Evolutionary conservation across 73 alveolate species (phyloP), one percentile per base, ranked within the genome.

Genomic region (Tetrahymena thermophila): DNA sequence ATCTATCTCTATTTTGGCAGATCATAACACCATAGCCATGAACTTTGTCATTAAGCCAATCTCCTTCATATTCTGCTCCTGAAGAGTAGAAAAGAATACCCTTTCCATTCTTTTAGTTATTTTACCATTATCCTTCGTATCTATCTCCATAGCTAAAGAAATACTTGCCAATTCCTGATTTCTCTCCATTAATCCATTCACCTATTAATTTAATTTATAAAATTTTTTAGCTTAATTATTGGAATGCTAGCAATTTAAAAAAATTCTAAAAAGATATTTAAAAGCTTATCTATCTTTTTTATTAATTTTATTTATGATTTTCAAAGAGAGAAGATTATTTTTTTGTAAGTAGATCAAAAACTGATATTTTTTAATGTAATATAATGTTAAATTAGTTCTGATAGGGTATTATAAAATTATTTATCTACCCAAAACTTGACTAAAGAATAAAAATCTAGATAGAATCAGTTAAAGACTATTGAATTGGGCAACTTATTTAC

Each of bases 1-100:
- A 98, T 50, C 94, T 84, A 55, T 96, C 99, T 40, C 99, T 98
- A 97, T 97, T 96, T 50, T 96, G 43, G 85, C 93, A 96, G 56
- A 94, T 93, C 93, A 95, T 93, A 23, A 98, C 89, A 31, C 98
- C 99, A 42, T 50, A 95, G 2, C 97, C 97, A 95, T 95, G 85
- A 23, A 94, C 95, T n/a, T 95, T 95, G 35, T 95, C 97, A 89
- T 95, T 57, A 13, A 43, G 43, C 97, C 97, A 95, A 23, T 95
- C 95, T 35, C 97, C 97, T 50, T 95, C 95, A 55, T 95, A 94
- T 95, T 55, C 35, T 35, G 44, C 89, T 5, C 89, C 89, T 28
- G 89, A 71, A 71, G 89, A 71, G n/a, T 71, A 71, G 89, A 71
- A 71, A 31, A 71, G 89, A 71, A 71, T 71, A 71, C 89, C 89